Evolutionary conservation across 1,284 basidiomycete genomes (phyloP), one percentile per base, ranked within the genome.

Genomic region (Cystobasidium sp.): DNA sequence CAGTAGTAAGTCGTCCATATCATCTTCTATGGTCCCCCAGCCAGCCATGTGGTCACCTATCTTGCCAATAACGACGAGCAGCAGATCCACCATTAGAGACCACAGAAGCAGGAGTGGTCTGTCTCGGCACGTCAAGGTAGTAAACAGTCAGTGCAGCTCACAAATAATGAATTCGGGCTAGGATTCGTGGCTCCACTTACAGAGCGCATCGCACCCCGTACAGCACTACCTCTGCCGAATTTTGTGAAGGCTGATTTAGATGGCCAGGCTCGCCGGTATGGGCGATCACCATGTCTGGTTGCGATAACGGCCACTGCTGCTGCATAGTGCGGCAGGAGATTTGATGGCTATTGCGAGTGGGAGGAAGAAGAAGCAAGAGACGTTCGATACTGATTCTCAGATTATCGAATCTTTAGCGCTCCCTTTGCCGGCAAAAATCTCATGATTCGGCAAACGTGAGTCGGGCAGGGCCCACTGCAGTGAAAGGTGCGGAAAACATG

Each of bases 1-100:
- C 22, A 65, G 22, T 24, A 65, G 43, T 31, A 65, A 2, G 24
- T 65, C 62, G 22, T 65, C 62, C 39, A 16, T 46, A 43, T 65
- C 62, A 22, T 65, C 62, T 18, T 49, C 62, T 12, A 65, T 51
- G 46, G 47, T 10, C 1, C n/a, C 22, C 62, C 62, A 65, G n/a
- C 62, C 62, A 12, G 62, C 43, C 22, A 51, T 47, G 37, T 51
- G 62, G 20, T 65, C 39, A 22, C 62, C 62, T 7, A 65, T 22
- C 8, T 18, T 10, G 5, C 20, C 62, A 16, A 65, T 22, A 14
- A 51, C 16, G 14, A 46, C 24, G 43, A 65, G 49, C 37, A 65
- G 43, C 20, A 8, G 44, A 49, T 52, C 31, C 5, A 52, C n/a
- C 6, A 51, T 3, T 5, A 65, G 62, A 5, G 10, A 43, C 22